phyloP scores from a whole-genome alignment of 257 asterid genomes.

The Henckelia pumila region DNA sequence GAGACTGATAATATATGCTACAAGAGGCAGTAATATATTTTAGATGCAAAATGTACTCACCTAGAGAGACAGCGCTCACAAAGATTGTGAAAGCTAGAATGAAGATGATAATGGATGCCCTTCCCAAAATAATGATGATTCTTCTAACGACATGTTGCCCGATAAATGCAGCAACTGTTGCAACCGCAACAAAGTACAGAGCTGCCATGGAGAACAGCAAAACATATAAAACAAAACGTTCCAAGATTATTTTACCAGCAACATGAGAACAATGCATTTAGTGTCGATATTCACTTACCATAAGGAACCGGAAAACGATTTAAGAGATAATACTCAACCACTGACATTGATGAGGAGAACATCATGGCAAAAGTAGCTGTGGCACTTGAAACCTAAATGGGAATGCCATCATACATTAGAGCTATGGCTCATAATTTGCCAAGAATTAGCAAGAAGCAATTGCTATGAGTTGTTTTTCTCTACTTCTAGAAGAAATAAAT shows the following conservation, averaged over 20 bases:
- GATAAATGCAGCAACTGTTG: slow-evolving; percentile 72
- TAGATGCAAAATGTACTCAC: slow-evolving; percentile 33
- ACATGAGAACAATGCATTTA: background rate
- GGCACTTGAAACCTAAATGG: slow-evolving; percentile 87
- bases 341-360: slow-evolving; percentile 99
- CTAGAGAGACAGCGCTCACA: slow-evolving; percentile 87
- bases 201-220: slow-evolving; percentile 43
- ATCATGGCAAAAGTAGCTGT: slow-evolving; percentile 97
- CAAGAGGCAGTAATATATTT: too few species aligned
- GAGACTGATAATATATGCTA: background rate
- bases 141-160: slow-evolving; percentile 86
- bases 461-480: background rate
- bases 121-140: slow-evolving; percentile 62
- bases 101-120: slow-evolving; percentile 92
- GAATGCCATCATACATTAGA: slow-evolving; percentile 3
- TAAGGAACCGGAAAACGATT: slow-evolving; percentile 94
- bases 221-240: background rate
- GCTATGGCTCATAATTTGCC: background rate
- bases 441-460: background rate
- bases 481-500: background rate
- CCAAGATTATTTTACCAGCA: background rate
- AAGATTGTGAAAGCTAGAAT: slow-evolving; percentile 86
- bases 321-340: slow-evolving; percentile 85
- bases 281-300: slow-evolving; percentile 43
- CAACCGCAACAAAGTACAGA: slow-evolving; percentile 62